Evolutionary conservation across 2,329 filamentous ascomycete species (phyloP).

Genomic region (Pseudocercospora crystallina): DNA sequence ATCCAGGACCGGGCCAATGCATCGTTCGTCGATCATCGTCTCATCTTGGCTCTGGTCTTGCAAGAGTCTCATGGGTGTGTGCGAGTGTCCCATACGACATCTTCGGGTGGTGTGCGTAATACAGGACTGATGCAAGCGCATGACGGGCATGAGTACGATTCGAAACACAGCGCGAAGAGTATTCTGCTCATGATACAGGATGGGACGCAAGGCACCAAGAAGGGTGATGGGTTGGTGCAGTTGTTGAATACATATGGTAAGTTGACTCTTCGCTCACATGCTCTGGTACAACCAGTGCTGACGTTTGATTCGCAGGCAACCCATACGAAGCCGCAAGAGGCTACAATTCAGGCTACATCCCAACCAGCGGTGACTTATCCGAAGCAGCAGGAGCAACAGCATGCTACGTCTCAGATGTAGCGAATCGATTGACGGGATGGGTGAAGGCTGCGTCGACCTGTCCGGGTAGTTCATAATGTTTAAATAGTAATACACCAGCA

Average conservation of each 20-base stretch:
- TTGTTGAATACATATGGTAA: slow-evolving; percentile 10
- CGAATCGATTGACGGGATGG: slow-evolving; percentile 50
- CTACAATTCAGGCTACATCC: slow-evolving; percentile 33
- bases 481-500: not conserved
- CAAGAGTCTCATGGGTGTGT: slow-evolving; percentile 22
- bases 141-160: slow-evolving; percentile 28
- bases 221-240: slow-evolving; percentile 17
- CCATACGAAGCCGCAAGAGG: slow-evolving; percentile 38
- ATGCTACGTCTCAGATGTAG: slow-evolving; percentile 54
- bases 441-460: slow-evolving; percentile 26
- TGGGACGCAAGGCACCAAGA: slow-evolving; percentile 18
- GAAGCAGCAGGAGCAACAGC: slow-evolving; percentile 48
- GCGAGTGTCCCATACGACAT: slow-evolving; percentile 10
- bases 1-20: slow-evolving; percentile 21
- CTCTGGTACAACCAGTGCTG: too few species aligned
- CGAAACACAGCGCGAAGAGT: slow-evolving; percentile 27
- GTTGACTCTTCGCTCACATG: too few species aligned
- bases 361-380: slow-evolving; percentile 39
- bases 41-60: slow-evolving; percentile 17
- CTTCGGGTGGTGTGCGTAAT: slow-evolving; percentile 15
- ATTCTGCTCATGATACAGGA: slow-evolving; percentile 20
- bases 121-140: slow-evolving; percentile 20
- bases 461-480: not conserved
- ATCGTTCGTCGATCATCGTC: slow-evolving; percentile 19
- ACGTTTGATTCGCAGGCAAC: slow-evolving; percentile 8